Evolutionary conservation across 441 rosid genomes (phyloP), one percentile per base, ranked within the genome.

Genomic region (Adansonia gregorii): DNA sequence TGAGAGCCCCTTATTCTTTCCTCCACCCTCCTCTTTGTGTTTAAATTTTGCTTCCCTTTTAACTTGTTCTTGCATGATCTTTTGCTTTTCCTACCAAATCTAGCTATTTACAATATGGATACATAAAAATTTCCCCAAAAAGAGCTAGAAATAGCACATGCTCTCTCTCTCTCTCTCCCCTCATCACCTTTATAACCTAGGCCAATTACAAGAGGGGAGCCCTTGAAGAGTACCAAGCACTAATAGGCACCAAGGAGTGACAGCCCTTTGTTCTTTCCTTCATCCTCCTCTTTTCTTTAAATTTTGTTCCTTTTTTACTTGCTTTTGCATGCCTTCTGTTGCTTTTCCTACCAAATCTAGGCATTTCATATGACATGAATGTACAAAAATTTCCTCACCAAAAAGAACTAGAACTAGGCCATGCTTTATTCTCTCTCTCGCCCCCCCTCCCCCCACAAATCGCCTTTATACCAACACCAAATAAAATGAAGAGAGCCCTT

Each of bases 311-410:
- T 35, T 35, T 65, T 63, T 14, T 0, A 65, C 48, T 27, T 15
- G 10, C 39, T 60, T 35, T 65, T 65, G 45, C n/a, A 45, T 3
- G 51, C 19, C 71, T 9, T 66, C 71, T 41, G 4, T 43, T 17
- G 7, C 24, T 66, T 66, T 66, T 17, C 51, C 71, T 43, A 43
- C 71, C 52, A 43, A 66, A 43, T 41, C 54, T 43, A 4, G 72
- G 8, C 19, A 45, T 67, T 67, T 67, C 71, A 8, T 48, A 11
- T 4, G 11, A 45, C 8, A 67, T 43, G 49, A n/a, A 67, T 2
- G 71, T 20, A 67, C 52, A 67, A 67, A 43, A 67, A 9, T 19
- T 43, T 55, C 60, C 60, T n/a, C 24, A 1, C 24, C 20, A 17
- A 17, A 54, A 55, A 55, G 60, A 15, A 20, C 59, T 6, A 55